Evolutionary conservation across 495 filamentous ascomycete species (phyloP).

Genomic region (Penicillium verhagenii): DNA sequence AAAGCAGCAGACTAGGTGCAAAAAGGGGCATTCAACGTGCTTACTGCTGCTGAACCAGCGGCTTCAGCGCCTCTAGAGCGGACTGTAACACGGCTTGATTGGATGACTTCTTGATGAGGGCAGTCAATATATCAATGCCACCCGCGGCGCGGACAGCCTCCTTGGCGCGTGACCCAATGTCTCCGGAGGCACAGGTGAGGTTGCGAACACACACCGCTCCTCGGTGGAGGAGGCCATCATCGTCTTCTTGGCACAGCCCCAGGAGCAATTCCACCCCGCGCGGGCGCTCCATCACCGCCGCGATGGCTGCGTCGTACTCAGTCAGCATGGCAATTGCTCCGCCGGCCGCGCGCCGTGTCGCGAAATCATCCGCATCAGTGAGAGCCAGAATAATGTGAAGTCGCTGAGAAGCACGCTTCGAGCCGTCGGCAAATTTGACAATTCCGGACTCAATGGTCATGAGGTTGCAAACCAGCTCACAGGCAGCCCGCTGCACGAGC

Average conservation of each 20-base stretch:
- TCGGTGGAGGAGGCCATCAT: slow-evolving; percentile 71
- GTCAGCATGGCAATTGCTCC: slow-evolving; percentile 85
- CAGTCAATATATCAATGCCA: slow-evolving; percentile 60
- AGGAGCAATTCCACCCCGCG: slow-evolving; percentile 70
- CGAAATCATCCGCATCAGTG: slow-evolving; percentile 77
- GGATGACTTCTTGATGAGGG: slow-evolving; percentile 61
- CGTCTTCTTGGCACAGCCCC: slow-evolving; percentile 70
- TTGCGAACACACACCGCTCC: slow-evolving; percentile 72
- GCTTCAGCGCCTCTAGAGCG: slow-evolving; percentile 61
- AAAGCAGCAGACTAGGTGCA: slow-evolving; percentile 3
- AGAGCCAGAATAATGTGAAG: slow-evolving; percentile 83
- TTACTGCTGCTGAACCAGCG: slow-evolving; percentile 44
- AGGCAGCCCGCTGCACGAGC: slow-evolving; percentile 77
- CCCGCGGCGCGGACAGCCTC: slow-evolving; percentile 43
- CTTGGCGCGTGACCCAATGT: slow-evolving; percentile 39
- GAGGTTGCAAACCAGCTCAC: slow-evolving; percentile 90
- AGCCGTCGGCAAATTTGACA: slow-evolving; percentile 70
- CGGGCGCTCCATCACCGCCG: slow-evolving; percentile 64
- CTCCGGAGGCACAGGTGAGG: slow-evolving; percentile 40
- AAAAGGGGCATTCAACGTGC: slow-evolving; percentile 11
- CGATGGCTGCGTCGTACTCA: slow-evolving; percentile 68
- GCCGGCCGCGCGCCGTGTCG: slow-evolving; percentile 79
- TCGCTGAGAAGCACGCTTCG: slow-evolving; percentile 63
- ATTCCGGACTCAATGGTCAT: slow-evolving; percentile 74
- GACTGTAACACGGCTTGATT: slow-evolving; percentile 63